Base-by-base conservation (phyloP, 139 green algal genomes). In the Coelastrella sp. region DNA sequence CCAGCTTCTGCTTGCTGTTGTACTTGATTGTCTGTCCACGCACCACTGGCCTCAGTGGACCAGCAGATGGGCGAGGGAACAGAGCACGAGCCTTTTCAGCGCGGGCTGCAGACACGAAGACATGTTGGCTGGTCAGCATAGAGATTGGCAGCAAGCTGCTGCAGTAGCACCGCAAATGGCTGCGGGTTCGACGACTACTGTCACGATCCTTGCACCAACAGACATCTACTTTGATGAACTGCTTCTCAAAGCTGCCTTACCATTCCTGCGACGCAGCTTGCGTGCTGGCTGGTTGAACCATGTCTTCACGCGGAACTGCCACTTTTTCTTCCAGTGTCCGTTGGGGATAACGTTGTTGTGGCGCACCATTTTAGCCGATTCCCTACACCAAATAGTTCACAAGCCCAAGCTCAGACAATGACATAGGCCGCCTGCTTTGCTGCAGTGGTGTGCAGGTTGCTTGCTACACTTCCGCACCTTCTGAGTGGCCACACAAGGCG, bases 201-300 rank as follows among this genome's bases (percentile, higher is more conserved):
- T n/a, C n/a, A n/a, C n/a, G n/a, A n/a, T n/a, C n/a, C n/a, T n/a
- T n/a, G n/a, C n/a, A n/a, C n/a, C n/a, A n/a, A n/a, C n/a, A n/a
- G n/a, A n/a, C n/a, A n/a, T n/a, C n/a, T n/a, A n/a, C n/a, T n/a
- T n/a, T n/a, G n/a, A n/a, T n/a, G n/a, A n/a, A n/a, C n/a, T n/a
- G n/a, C n/a, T n/a, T n/a, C n/a, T n/a, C n/a, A n/a, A n/a, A n/a
- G 21, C 53, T 64, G 62, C 41, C 94, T 82, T 86, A 98, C 95
- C 94, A 2, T 92, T 88, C 41, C 92, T 90, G 69, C 97, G 89
- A 27, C 96, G 89, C 71, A 93, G 78, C 89, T 99, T 99, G 85
- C 98, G 94, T 7, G 96, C 97, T 27, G 98, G 94, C 95, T 99
- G 98, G 94, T 99, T 98, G 93, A 99, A 99, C 98, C 98, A 99